A percentile compares a stretch with the other conserved stretches of the same genome.
Evolutionary conservation across 768 basidiomycete genomes (phyloP).

Genomic region (Boletus insuetus): DNA sequence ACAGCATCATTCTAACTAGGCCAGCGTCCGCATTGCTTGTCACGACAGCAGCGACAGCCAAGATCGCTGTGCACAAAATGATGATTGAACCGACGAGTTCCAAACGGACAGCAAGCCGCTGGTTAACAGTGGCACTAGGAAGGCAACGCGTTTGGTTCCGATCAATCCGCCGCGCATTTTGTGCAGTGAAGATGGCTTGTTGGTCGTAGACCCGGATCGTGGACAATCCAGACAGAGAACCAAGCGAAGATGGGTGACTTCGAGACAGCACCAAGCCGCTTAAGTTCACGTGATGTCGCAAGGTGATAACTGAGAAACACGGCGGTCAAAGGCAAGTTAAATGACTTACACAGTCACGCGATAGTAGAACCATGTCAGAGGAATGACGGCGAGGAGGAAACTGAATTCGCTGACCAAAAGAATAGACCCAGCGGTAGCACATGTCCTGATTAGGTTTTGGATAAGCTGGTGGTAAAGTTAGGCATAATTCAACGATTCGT

Average conservation of each 20-base stretch:
- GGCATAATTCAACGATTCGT: neutral
- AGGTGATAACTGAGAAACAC: constrained; percentile 68
- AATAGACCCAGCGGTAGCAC: constrained; percentile 56
- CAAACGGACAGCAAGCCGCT: constrained; percentile 81
- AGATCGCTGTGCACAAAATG: constrained; percentile 65
- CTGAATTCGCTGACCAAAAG: constrained; percentile 72
- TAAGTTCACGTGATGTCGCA: constrained; percentile 81
- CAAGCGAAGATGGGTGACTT: constrained; percentile 90
- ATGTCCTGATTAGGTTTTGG: constrained; percentile 65
- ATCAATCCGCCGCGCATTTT: constrained; percentile 75
- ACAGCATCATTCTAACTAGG: constrained; percentile 80
- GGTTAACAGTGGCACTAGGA: constrained; percentile 72
- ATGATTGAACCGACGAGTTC: constrained; percentile 83
- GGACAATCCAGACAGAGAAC: constrained; percentile 75
- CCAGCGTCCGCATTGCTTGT: constrained; percentile 83
- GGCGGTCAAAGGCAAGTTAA: neutral
- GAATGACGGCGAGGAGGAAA: constrained; percentile 73
- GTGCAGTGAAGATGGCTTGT: constrained; percentile 62
- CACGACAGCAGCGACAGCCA: constrained; percentile 69
- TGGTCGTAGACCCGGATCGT: constrained; percentile 83
- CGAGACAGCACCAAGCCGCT: constrained; percentile 85
- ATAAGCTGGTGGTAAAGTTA: constrained; percentile 44
- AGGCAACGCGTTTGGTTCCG: constrained; percentile 81
- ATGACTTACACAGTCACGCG: constrained; percentile 69
- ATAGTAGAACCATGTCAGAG: constrained; percentile 76